A percentile compares a stretch with the other conserved stretches of the same genome.
Conservation (phyloP, 495 filamentous ascomycete species). For the Daldinia grandis region DNA sequence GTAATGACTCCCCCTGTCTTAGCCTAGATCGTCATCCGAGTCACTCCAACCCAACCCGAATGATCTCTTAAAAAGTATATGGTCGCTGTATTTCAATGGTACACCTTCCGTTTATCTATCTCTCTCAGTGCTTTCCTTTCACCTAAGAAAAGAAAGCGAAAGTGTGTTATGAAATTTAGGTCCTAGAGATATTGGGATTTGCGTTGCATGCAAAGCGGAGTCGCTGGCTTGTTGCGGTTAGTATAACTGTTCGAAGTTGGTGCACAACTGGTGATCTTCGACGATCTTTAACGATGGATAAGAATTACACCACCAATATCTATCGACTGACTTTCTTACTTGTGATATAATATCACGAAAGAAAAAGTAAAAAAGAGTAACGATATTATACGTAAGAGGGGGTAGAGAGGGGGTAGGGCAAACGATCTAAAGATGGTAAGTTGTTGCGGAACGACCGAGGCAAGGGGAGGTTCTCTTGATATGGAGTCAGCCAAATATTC, state of each 20-base stretch:
- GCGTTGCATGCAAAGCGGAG: neutral
- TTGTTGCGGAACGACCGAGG: neutral
- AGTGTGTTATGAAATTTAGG: neutral
- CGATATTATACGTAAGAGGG: neutral
- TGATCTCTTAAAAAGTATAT: neutral
- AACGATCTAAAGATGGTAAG: neutral
- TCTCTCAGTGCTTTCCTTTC: neutral
- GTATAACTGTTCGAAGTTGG: neutral
- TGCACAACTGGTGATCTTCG: neutral
- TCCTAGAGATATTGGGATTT: neutral
- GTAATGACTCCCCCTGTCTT: neutral
- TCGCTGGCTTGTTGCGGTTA: neutral
- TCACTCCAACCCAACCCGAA: neutral
- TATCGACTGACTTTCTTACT: neutral
- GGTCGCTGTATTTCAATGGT: neutral
- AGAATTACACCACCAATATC: neutral
- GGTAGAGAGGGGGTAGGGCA: too few relatives aligned
- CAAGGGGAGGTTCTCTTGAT: neutral
- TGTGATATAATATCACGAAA: neutral
- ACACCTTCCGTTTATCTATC: neutral
- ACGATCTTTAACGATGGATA: neutral
- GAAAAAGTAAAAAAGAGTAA: neutral
- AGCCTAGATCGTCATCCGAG: neutral
- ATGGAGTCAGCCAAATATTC: conserved; percentile 4
- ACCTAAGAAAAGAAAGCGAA: neutral